Conservation (phyloP, 345 rosid genomes). For the Trapa incisa region DNA sequence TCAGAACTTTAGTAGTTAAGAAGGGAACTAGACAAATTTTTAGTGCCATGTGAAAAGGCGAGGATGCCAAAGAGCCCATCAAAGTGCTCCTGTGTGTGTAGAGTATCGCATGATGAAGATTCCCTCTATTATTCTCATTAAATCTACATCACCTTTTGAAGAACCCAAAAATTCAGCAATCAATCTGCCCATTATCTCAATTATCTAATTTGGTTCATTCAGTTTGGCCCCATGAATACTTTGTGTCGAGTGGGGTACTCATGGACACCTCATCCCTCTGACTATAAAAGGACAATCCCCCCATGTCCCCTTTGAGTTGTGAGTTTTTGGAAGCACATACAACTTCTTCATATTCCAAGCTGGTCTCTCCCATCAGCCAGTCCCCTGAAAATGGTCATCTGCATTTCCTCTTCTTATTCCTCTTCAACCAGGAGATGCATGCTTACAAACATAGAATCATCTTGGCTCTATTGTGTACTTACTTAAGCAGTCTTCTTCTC, state of each 20-base stretch:
- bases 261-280: slow-evolving; percentile 4
- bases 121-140: slow-evolving; percentile 11
- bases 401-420: neutral
- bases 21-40: neutral
- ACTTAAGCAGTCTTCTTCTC: neutral
- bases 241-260: neutral
- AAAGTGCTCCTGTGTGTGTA: neutral
- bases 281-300: slow-evolving; percentile 29
- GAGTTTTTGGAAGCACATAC: neutral
- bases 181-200: neutral
- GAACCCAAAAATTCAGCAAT: neutral
- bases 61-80: neutral
- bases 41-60: neutral
- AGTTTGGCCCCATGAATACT: slow-evolving; percentile 13
- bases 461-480: neutral
- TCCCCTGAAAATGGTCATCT: neutral
- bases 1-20: neutral
- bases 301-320: neutral
- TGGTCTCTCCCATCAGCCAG: neutral
- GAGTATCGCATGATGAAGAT: slow-evolving; percentile 16
- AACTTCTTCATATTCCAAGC: neutral
- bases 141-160: slow-evolving; percentile 25
- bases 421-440: neutral
- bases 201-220: neutral
- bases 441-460: neutral